Evolutionary conservation across 495 filamentous ascomycete species (phyloP).

Genomic region (Penicillium fimorum): DNA sequence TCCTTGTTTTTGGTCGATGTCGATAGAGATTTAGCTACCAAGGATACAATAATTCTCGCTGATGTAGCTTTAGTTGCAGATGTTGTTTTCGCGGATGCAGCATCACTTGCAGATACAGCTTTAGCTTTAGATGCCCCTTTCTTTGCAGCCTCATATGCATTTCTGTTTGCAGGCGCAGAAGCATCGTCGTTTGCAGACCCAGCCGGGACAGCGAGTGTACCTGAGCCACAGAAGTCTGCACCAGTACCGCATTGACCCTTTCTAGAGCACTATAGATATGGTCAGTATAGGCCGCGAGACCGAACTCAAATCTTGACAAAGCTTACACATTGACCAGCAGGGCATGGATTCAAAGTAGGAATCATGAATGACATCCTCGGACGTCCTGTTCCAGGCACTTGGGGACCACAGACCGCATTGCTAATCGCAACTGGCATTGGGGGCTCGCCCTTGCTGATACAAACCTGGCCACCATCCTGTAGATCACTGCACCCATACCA

Average conservation of each 20-base stretch:
- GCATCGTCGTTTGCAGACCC: too few relatives aligned
- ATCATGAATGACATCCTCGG: constrained; percentile 8
- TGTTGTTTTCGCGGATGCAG: background rate
- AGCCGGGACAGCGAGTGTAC: too few relatives aligned
- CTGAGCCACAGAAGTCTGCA: constrained; percentile 11
- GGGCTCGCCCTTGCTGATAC: constrained; percentile 12
- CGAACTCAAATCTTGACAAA: background rate
- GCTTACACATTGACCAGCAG: constrained; percentile 19
- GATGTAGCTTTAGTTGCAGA: background rate
- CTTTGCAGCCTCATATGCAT: too few relatives aligned
- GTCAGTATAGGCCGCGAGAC: background rate
- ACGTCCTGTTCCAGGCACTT: constrained; percentile 18
- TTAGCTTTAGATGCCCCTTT: too few relatives aligned
- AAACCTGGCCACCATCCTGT: constrained; percentile 13
- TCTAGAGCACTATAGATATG: constrained; percentile 6
- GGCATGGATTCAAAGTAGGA: constrained; percentile 18
- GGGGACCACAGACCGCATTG: constrained; percentile 20
- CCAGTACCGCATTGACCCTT: constrained; percentile 12
- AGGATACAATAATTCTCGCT: too few relatives aligned
- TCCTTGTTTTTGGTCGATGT: background rate
- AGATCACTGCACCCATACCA: constrained; percentile 17
- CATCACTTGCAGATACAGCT: background rate
- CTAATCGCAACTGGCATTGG: constrained; percentile 20
- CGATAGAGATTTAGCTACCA: background rate
- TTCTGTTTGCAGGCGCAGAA: too few relatives aligned